Evolutionary conservation across 2,329 filamentous ascomycete species (phyloP), one percentile per base, ranked within the genome.

Genomic region (Cucurbitaria berberidis): DNA sequence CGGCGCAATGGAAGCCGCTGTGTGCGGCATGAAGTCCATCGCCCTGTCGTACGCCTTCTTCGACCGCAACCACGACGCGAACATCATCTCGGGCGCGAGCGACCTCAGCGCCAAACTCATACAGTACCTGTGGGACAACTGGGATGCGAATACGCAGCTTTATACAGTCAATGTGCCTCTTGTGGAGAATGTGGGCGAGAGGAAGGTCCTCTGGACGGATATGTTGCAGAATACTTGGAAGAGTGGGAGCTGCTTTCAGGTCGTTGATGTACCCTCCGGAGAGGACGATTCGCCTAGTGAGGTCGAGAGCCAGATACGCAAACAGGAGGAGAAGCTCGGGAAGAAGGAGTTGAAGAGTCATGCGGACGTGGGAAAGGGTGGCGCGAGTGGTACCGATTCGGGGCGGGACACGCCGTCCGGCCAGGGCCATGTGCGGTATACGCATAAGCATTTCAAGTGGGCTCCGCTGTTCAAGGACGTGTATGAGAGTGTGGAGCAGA

Each of bases 381-480:
- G 50, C 15, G 52, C 60, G 13, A 59, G 46, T 9, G 66, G 62
- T 11, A 60, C 61, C 21, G 67, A 64, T 69, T 53, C 51, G 3
- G 51, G 64, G 34, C 51, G 50, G 3, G 69, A 70, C 6, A 74
- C 72, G 16, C 70, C 71, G 10, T 57, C 53, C 1, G 58, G 55
- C 0, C 63, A 60, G 27, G 67, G 68, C 10, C 73, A 77, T 45
- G 68, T 77, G 35, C 78, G 82, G 26, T 87, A 91, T 72, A 83
- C 80, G 50, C 91, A 96, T 75, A 91, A 90, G 73, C 90, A 96
- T 76, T 98, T 97, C 81, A 96, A 93, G 77, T 98, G 95, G 95
- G 86, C 90, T 42, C 95, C 93, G 2, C 86, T 85, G 59, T 95
- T 98, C 75, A 82, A 85, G 29, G 93, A 96, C 74, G 91, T 98